Evolutionary conservation across 129 eudicot species (phyloP), one percentile per base, ranked within the genome.

Genomic region (Ambrosia trifida): DNA sequence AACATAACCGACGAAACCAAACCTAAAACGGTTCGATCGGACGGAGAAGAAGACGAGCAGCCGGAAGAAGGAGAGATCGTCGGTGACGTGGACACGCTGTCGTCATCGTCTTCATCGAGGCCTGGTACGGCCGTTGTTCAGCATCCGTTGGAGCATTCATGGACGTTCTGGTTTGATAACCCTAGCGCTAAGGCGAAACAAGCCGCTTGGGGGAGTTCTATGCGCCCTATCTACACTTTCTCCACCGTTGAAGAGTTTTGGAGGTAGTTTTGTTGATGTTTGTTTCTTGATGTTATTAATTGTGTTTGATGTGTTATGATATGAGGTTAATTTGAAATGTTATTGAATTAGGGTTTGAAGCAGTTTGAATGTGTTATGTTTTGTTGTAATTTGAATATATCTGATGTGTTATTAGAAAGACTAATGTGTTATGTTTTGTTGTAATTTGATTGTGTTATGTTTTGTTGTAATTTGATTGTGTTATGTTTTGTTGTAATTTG

Each of bases 151-250:
- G 97, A 91, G 66, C 84, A 85, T 72, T 75, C 95, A 0, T 91
- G 97, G 97, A 91, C 95, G 1, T 85, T 91, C 77, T 91, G 97
- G 97, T 87, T 91, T 74, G 91, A 91, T 65, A 80, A 20, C 35
- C 85, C 96, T 0, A 28, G 77, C 17, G 84, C 83, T n/a, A 91
- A 84, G 49, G 30, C 89, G 5, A 91, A 69, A 16, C 83, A 80
- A 65, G 75, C 65, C 14, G 76, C 78, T 40, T 93, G 96, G 98
- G 96, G 96, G 2, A 82, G 86, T 50, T 85, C 90, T 10, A 82
- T 85, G 56, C 86, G 90, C 62, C 83, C 92, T n/a, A 75, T 93
- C 71, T 85, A 89, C 79, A 93, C 98, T 72, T 93, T 93, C 79
- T 85, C 95, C 13, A 70, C 95, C n/a, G 92, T 83, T 41, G 95